Base-by-base conservation (phyloP, 257 asterid genomes). In the Leptodermis oblonga region DNA sequence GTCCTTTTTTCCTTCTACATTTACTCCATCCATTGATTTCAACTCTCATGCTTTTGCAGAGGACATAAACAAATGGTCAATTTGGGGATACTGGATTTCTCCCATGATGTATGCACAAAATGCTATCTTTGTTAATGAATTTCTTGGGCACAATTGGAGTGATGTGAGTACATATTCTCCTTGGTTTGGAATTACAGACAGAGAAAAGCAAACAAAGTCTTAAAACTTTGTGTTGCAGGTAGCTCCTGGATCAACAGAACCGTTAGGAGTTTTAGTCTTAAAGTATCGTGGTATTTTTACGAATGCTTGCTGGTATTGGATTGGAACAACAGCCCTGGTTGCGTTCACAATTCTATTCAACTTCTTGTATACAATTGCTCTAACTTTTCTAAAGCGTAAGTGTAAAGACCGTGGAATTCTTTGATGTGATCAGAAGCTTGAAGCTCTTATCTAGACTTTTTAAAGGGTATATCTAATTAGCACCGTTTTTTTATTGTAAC, bases 81-180 rank as follows among this genome's bases (percentile, higher is more conserved):
- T 59, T 30, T 59, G 65, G 65, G 65, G 65, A 31, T 59, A 30
- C 9, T 59, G 65, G 65, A 59, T 59, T 59, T 59, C 65, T 17
- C 65, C 65, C 43, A 30, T 59, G 42, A 59, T 59, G 65, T 59
- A 59, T 59, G 65, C 65, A 3, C 65, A 59, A 31, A 59, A 59
- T 59, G 65, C 65, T 31, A 59, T 59, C 15, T 37, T 31, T 31
- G 65, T 59, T 33, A 59, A 59, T 17, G 65, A 59, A 59, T 59
- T 59, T 59, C 43, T 59, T 10, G 65, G 65, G 65, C 65, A 5
- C 7, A 59, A 42, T 59, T 59, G 65, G 65, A 59, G 42, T 59
- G 25, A 59, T 28, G 65, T 59, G 43, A 59, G 65, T 59, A n/a
- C n/a, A n/a, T n/a, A 14, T 5, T 30, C 25, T 30, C 34, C 39